These are phyloP conservation scores for Paratinospora sagittata DNA, from an alignment of 164 flowering plant species.

Conservation along the genomic window DNA sequence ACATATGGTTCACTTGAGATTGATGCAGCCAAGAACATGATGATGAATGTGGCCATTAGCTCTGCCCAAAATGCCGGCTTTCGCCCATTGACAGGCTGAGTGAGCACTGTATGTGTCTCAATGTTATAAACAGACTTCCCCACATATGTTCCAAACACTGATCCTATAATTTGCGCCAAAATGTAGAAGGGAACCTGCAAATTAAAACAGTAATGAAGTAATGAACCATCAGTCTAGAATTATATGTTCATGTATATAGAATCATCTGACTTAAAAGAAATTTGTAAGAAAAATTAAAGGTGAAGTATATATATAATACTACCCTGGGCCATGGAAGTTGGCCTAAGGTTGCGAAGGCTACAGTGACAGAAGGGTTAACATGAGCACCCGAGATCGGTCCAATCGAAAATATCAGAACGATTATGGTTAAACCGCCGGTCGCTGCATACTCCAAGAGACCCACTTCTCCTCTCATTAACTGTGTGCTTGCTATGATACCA, in stretches of 20 bases:
- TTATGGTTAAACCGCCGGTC: constrained; percentile 54
- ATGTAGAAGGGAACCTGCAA: constrained; percentile 64
- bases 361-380: constrained; percentile 71
- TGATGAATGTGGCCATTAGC: constrained; percentile 56
- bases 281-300: too few relatives aligned
- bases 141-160: constrained; percentile 43
- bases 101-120: constrained; percentile 41
- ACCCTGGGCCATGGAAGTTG: constrained; percentile 73
- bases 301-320: not conserved
- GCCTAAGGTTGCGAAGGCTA: constrained; percentile 57
- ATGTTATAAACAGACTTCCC: constrained; percentile 47
- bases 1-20: constrained; percentile 30
- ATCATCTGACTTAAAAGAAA: too few relatives aligned
- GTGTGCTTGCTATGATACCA: constrained; percentile 53
- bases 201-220: not conserved
- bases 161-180: constrained; percentile 57
- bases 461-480: constrained; percentile 31
- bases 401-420: constrained; percentile 44
- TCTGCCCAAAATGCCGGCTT: constrained; percentile 66
- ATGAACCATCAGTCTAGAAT: not conserved
- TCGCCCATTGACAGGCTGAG: constrained; percentile 46
- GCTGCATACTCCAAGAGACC: constrained; percentile 65
- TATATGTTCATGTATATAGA: too few relatives aligned
- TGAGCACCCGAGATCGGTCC: constrained; percentile 85
- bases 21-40: constrained; percentile 56